A percentile compares a stretch with the other conserved stretches of the same genome.
Evolutionary conservation across 2,329 filamentous ascomycete genomes (phyloP).

Genomic region (Neoarthrinium moseri): DNA sequence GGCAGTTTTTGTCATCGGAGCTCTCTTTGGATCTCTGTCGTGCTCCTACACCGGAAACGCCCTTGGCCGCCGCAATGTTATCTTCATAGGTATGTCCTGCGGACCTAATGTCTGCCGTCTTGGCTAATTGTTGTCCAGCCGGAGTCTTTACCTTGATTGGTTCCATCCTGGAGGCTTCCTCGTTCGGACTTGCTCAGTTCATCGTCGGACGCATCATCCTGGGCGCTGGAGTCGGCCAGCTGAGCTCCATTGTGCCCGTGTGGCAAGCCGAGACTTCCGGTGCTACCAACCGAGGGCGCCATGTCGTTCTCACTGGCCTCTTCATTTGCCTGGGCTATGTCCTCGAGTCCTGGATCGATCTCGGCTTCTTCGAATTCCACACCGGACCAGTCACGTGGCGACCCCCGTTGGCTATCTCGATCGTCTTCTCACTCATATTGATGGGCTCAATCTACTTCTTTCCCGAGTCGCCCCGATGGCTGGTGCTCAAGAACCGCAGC

Average conservation of each 20-base stretch:
- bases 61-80: conserved; percentile 39
- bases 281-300: conserved; percentile 40
- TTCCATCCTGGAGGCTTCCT: conserved; percentile 37
- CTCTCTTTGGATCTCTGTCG: conserved; percentile 32
- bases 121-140: no score
- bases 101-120: no score
- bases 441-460: conserved; percentile 29
- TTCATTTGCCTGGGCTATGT: conserved; percentile 36
- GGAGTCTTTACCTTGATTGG: conserved; percentile 39
- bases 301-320: conserved; percentile 35
- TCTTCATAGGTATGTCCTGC: conserved; percentile 31
- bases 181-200: conserved; percentile 39
- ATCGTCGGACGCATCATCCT: conserved; percentile 38
- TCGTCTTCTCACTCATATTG: conserved; percentile 25
- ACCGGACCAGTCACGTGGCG: conserved; percentile 29
- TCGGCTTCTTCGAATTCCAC: conserved; percentile 37
- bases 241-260: conserved; percentile 39
- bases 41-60: conserved; percentile 35
- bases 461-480: conserved; percentile 35
- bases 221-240: conserved; percentile 36
- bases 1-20: conserved; percentile 35
- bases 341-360: conserved; percentile 43
- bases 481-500: conserved; percentile 27
- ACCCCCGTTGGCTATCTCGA: conserved; percentile 32
- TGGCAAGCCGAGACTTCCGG: conserved; percentile 38